These are phyloP conservation scores for Irpex rosettiformis DNA, from an alignment of 1,284 basidiomycete genomes.

Conservation along the genomic window DNA sequence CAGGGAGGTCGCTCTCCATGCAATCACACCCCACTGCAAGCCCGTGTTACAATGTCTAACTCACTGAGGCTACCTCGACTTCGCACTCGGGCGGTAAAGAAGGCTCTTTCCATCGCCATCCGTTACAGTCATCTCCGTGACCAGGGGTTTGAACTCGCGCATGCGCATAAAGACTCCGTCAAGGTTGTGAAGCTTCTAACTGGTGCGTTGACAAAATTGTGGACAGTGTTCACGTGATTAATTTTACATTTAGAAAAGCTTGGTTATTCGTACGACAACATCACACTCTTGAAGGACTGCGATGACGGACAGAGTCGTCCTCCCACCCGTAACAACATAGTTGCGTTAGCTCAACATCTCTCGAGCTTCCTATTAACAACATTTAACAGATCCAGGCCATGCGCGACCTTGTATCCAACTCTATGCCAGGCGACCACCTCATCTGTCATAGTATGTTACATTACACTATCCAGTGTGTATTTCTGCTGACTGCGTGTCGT, in stretches of 20 bases:
- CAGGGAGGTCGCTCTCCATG: background rate
- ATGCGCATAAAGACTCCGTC: background rate
- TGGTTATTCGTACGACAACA: conserved; percentile 18
- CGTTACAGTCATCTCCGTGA: background rate
- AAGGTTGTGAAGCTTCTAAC: background rate
- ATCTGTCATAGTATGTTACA: conserved; percentile 23
- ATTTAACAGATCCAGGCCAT: conserved; percentile 18
- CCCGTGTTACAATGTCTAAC: background rate
- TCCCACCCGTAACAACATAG: conserved; percentile 23
- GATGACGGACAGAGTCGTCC: conserved; percentile 1
- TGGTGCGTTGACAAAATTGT: background rate
- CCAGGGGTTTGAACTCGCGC: background rate
- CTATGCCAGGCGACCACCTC: conserved; percentile 20
- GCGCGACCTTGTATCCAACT: conserved; percentile 18
- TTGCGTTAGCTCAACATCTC: conserved; percentile 4
- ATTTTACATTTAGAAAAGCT: conserved; percentile 1
- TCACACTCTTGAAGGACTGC: conserved; percentile 20
- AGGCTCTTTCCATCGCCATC: conserved; percentile 1
- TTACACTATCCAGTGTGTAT: background rate
- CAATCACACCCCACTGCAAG: too few relatives aligned
- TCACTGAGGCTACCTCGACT: background rate
- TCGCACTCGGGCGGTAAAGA: background rate
- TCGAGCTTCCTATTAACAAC: background rate
- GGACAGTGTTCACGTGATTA: too few relatives aligned
- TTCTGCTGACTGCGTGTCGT: background rate